A percentile compares a stretch with the other conserved stretches of the same genome.
Evolutionary conservation across 2,329 filamentous ascomycete species (phyloP).

Genomic region (Dactylonectria macrodidyma): DNA sequence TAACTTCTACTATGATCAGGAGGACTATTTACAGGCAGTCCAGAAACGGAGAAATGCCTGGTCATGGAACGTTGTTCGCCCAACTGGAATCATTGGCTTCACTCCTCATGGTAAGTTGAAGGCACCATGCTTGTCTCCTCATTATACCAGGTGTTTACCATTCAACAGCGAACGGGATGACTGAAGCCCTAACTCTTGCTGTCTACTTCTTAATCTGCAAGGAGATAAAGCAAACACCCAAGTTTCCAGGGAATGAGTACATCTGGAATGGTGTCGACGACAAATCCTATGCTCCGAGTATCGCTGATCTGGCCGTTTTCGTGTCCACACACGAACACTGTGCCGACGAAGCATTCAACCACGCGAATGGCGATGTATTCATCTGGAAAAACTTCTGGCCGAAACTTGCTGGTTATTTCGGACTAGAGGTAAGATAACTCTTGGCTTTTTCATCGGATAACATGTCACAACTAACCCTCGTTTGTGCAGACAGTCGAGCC

Average conservation of each 20-base stretch:
- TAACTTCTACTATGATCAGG: neutral
- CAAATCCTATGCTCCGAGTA: neutral
- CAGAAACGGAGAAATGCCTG: neutral
- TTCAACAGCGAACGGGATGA: neutral
- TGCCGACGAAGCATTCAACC: constrained; percentile 4
- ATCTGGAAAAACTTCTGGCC: neutral
- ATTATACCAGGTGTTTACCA: neutral
- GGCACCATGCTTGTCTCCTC: too few species aligned
- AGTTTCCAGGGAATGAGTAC: neutral
- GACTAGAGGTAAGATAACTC: neutral
- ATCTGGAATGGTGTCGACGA: neutral
- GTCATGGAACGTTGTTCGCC: neutral
- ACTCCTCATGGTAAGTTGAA: neutral
- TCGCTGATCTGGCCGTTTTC: neutral
- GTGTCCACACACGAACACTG: neutral
- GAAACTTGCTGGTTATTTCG: neutral
- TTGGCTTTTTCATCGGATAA: neutral
- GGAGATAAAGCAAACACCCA: neutral
- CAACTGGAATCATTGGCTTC: neutral
- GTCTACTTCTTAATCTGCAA: neutral
- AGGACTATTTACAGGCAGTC: neutral
- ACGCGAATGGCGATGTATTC: neutral
- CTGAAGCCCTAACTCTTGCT: neutral
- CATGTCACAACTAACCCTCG: neutral
- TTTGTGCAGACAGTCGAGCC: neutral